These are phyloP conservation scores for Boletus subparvulus DNA, from an alignment of 768 basidiomycete genomes.

Conservation along the genomic window DNA sequence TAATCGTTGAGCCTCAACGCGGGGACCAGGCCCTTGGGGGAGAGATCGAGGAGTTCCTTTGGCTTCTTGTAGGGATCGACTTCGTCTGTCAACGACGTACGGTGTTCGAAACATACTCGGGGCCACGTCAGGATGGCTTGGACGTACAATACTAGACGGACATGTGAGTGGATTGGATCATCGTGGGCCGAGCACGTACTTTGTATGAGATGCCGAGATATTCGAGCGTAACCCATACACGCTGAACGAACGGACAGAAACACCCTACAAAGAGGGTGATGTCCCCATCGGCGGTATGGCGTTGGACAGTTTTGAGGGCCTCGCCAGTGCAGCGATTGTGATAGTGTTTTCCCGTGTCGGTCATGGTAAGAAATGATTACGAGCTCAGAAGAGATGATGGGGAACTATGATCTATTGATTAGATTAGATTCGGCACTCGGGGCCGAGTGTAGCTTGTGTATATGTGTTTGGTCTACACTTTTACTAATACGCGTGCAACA, in stretches of 20 bases:
- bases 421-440: no score
- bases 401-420: no score
- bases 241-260: slow-evolving; percentile 82
- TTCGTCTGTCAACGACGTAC: slow-evolving; percentile 49
- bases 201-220: slow-evolving; percentile 69
- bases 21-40: slow-evolving; percentile 81
- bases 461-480: no score
- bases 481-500: no score
- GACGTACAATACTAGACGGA: slow-evolving; percentile 40
- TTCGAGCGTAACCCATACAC: slow-evolving; percentile 77
- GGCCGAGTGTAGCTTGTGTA: no score
- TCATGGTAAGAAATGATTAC: slow-evolving; percentile 7
- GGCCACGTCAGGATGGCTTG: not conserved
- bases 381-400: no score
- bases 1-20: slow-evolving; percentile 56
- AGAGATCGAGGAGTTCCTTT: slow-evolving; percentile 71
- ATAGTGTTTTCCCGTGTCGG: slow-evolving; percentile 42
- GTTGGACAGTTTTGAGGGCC: slow-evolving; percentile 57
- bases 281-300: slow-evolving; percentile 46
- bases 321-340: slow-evolving; percentile 44
- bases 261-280: slow-evolving; percentile 71
- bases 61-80: slow-evolving; percentile 86
- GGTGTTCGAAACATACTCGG: not conserved
- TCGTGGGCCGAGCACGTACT: slow-evolving; percentile 36
- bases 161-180: not conserved